phyloP scores from a whole-genome alignment of 768 basidiomycete species.

The Amanita muscaria region DNA sequence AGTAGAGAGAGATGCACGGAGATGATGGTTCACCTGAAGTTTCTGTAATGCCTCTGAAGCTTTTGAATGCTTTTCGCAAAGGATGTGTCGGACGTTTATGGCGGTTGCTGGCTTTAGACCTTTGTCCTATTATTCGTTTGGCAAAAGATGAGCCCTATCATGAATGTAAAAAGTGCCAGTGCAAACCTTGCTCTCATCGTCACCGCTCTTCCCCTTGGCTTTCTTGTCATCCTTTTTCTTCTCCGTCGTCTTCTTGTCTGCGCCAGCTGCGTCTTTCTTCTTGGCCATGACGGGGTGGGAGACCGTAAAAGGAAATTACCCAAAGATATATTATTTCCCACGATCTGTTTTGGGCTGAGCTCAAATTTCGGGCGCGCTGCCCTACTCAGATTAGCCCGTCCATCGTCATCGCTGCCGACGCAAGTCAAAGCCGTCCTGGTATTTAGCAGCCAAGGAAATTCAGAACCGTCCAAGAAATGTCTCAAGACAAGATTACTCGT shows the following conservation, averaged over 20 bases:
- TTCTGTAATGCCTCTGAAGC: conserved; percentile 72
- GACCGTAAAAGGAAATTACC: neutral
- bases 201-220: conserved; percentile 30
- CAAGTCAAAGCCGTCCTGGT: neutral
- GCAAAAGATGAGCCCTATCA: too few species aligned
- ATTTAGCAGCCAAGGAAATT: neutral
- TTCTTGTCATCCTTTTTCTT: conserved; percentile 35
- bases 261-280: conserved; percentile 18
- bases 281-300: conserved; percentile 23
- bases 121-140: conserved; percentile 38
- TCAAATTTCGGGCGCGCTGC: neutral
- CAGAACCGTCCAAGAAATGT: conserved; percentile 35
- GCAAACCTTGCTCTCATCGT: conserved; percentile 25
- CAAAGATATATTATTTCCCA: neutral
- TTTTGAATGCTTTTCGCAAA: conserved; percentile 83
- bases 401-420: neutral
- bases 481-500: conserved; percentile 90
- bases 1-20: neutral
- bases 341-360: neutral
- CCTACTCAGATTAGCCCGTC: too few species aligned
- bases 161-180: too few species aligned
- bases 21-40: conserved; percentile 50
- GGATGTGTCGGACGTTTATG: conserved; percentile 78
- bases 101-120: conserved; percentile 73
- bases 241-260: conserved; percentile 24